These are phyloP conservation scores for Ciborinia camelliae DNA, from an alignment of 2,329 filamentous ascomycete species.

Conservation along the genomic window DNA sequence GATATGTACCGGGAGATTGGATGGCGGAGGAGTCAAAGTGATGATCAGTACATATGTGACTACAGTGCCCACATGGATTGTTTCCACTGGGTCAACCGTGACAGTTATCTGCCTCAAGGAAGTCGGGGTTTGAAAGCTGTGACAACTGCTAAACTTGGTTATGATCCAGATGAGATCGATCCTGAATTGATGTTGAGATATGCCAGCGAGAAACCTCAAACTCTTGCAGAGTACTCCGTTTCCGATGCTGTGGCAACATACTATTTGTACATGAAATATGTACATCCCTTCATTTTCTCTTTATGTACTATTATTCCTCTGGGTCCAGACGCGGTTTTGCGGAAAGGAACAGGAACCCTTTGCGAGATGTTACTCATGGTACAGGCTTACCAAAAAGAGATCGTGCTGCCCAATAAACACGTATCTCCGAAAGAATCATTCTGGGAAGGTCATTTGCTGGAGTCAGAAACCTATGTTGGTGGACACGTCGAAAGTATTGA, in stretches of 20 bases:
- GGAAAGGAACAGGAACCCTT: conserved; percentile 96
- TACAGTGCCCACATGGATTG: conserved; percentile 99
- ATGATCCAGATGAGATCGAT: conserved; percentile 96
- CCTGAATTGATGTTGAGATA: conserved; percentile 95
- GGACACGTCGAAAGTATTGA: conserved; percentile 99
- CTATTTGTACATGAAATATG: conserved; percentile 99
- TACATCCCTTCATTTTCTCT: conserved; percentile 99
- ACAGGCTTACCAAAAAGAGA: conserved; percentile 87
- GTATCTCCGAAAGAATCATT: conserved; percentile 87
- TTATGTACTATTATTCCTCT: conserved; percentile 94
- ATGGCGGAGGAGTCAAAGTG: conserved; percentile 80
- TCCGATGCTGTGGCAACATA: conserved; percentile 99
- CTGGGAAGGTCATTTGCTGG: conserved; percentile 92
- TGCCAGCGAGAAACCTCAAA: conserved; percentile 87
- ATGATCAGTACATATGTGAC: conserved; percentile 94
- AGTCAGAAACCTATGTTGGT: conserved; percentile 97
- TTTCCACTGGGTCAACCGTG: conserved; percentile 97
- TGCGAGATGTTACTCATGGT: conserved; percentile 99
- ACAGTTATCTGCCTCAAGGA: conserved; percentile 95
- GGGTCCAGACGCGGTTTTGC: conserved; percentile 84
- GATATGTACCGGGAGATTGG: conserved; percentile 99
- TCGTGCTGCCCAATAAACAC: conserved; percentile 95
- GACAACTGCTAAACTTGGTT: conserved; percentile 95
- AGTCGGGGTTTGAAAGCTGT: conserved; percentile 97
- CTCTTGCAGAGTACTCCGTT: conserved; percentile 94